phyloP scores from a whole-genome alignment of 495 filamentous ascomycete genomes.

The Hypoxylon intermedium region DNA sequence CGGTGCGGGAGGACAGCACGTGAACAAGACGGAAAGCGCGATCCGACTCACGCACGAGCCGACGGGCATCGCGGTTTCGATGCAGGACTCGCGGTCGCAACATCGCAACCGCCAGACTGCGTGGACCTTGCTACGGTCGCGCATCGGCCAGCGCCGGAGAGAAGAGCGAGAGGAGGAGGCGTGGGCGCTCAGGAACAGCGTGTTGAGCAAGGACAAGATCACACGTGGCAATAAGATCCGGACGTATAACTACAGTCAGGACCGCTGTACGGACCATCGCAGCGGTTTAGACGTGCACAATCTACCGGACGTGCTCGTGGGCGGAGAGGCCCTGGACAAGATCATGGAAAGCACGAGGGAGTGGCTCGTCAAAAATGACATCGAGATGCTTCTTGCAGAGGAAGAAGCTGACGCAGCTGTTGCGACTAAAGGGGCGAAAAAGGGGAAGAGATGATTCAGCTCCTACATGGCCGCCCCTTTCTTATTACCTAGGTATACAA shows the following conservation, averaged over 20 bases:
- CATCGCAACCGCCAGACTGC: slow-evolving; percentile 84
- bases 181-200: slow-evolving; percentile 71
- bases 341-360: slow-evolving; percentile 80
- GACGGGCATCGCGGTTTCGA: slow-evolving; percentile 81
- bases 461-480: too few species aligned
- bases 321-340: slow-evolving; percentile 72
- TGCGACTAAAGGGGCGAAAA: slow-evolving; percentile 34
- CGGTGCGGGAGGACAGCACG: slow-evolving; percentile 94
- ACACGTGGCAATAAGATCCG: slow-evolving; percentile 91
- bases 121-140: slow-evolving; percentile 83
- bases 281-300: slow-evolving; percentile 83
- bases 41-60: slow-evolving; percentile 93
- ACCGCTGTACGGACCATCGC: slow-evolving; percentile 92
- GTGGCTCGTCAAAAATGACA: slow-evolving; percentile 81
- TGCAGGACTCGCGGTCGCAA: slow-evolving; percentile 94
- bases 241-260: slow-evolving; percentile 95
- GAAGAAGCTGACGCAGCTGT: slow-evolving; percentile 49
- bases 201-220: slow-evolving; percentile 78
- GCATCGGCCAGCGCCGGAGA: slow-evolving; percentile 78
- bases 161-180: slow-evolving; percentile 88
- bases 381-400: slow-evolving; percentile 67
- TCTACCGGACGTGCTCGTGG: slow-evolving; percentile 78
- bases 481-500: too few species aligned
- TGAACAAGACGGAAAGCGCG: slow-evolving; percentile 97
- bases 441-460: slow-evolving; percentile 41